Conservation (phyloP, 805 yeast species). For the Metschnikowia chrysomelidarum region DNA sequence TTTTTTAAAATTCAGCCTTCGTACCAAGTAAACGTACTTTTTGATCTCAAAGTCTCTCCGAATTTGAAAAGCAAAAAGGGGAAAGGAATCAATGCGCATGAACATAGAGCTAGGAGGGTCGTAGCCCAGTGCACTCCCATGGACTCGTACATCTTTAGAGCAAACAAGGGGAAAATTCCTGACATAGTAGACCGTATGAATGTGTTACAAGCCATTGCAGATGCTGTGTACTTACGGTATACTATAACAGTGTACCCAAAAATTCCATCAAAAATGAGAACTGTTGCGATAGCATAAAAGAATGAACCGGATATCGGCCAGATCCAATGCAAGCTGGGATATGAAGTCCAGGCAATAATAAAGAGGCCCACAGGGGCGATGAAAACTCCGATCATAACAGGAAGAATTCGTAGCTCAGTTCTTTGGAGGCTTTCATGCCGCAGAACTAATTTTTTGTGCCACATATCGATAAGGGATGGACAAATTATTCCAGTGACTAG, state of each 20-base stretch:
- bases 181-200: slow-evolving; percentile 15
- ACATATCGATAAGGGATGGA: slow-evolving; percentile 9
- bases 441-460: slow-evolving; percentile 5
- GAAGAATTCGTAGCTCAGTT: slow-evolving; percentile 14
- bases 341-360: slow-evolving; percentile 18
- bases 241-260: slow-evolving; percentile 17
- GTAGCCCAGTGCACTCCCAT: slow-evolving; percentile 19
- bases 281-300: slow-evolving; percentile 15
- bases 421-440: slow-evolving; percentile 10
- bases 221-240: slow-evolving; percentile 16
- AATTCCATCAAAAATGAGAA: slow-evolving; percentile 17
- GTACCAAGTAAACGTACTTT: slow-evolving; percentile 28
- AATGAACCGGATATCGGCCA: slow-evolving; percentile 17
- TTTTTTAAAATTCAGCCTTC: too few species aligned
- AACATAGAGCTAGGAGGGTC: slow-evolving; percentile 12
- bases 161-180: slow-evolving; percentile 16
- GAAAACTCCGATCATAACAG: slow-evolving; percentile 16
- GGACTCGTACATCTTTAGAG: slow-evolving; percentile 16
- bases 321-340: slow-evolving; percentile 14
- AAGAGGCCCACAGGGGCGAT: slow-evolving; percentile 17
- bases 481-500: slow-evolving; percentile 9
- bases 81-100: slow-evolving; percentile 12
- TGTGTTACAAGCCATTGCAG: slow-evolving; percentile 19
- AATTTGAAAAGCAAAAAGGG: slow-evolving; percentile 16
- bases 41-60: slow-evolving; percentile 22